Evolutionary conservation across 2,329 filamentous ascomycete species (phyloP).

Genomic region (Graphilbum sp.): DNA sequence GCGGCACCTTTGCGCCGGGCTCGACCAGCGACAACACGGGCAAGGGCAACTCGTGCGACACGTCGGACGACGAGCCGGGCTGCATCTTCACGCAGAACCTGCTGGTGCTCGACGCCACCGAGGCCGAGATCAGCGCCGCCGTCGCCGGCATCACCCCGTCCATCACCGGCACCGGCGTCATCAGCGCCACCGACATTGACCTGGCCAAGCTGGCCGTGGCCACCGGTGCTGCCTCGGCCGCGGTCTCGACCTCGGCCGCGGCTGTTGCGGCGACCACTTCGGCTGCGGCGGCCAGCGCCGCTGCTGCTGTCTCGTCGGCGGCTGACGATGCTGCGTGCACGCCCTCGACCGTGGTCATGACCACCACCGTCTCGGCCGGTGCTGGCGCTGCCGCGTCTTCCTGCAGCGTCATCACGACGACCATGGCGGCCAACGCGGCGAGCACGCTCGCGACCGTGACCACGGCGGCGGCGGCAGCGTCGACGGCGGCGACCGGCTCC

Average conservation of each 20-base stretch:
- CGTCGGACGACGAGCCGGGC: constrained; percentile 27
- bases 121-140: constrained; percentile 37
- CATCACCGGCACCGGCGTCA: constrained; percentile 10
- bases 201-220: constrained; percentile 10
- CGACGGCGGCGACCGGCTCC: background rate
- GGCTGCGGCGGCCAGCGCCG: background rate
- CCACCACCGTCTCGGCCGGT: constrained; percentile 8
- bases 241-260: too few species aligned
- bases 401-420: constrained; percentile 6
- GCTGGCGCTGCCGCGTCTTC: constrained; percentile 8
- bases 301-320: constrained; percentile 5
- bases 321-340: background rate
- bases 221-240: constrained; percentile 8
- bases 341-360: constrained; percentile 1
- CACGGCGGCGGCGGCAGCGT: constrained; percentile 3
- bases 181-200: constrained; percentile 11
- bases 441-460: constrained; percentile 8
- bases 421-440: constrained; percentile 8
- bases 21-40: constrained; percentile 21
- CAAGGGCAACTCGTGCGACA: constrained; percentile 37
- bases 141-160: constrained; percentile 20
- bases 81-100: constrained; percentile 40
- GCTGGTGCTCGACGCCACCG: constrained; percentile 35
- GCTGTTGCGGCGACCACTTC: constrained; percentile 6
- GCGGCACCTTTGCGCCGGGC: constrained; percentile 48